A percentile compares a stretch with the other conserved stretches of the same genome.
Conservation (phyloP, 345 rosid species). For the Syzygium aromaticum region DNA sequence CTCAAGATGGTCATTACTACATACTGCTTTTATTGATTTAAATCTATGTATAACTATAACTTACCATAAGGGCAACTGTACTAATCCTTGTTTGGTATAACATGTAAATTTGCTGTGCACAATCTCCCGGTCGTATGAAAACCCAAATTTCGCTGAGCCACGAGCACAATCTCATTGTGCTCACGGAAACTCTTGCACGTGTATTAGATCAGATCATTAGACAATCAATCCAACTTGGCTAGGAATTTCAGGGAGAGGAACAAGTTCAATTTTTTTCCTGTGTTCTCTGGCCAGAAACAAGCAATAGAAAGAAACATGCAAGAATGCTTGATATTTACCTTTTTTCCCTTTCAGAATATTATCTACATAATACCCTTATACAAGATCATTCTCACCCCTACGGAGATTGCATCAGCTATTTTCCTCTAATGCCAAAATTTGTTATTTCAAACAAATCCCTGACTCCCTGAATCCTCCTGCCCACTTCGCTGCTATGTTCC, state of each 20-base stretch:
- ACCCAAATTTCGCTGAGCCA: background rate
- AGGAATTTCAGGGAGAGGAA: background rate
- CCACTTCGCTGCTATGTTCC: background rate
- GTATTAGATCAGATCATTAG: background rate
- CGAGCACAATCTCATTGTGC: background rate
- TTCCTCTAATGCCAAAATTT: conserved; percentile 2
- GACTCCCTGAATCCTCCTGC: background rate
- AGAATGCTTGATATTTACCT: conserved; percentile 1
- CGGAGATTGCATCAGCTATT: background rate
- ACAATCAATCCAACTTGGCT: background rate
- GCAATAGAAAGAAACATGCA: background rate
- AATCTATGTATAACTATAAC: background rate
- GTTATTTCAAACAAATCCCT: conserved; percentile 1
- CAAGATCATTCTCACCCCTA: background rate
- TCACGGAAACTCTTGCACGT: background rate
- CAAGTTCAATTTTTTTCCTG: background rate
- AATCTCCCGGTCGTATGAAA: background rate
- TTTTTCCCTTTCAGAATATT: background rate
- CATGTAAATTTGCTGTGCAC: conserved; percentile 46
- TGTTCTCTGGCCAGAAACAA: background rate
- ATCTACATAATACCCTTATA: conserved; percentile 3
- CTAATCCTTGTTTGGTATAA: background rate
- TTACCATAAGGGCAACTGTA: background rate
- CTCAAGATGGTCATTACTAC: conserved; percentile 72
- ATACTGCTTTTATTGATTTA: background rate